Evolutionary conservation across 2,329 filamentous ascomycete species (phyloP).

Genomic region (Lecanicillium sp.): DNA sequence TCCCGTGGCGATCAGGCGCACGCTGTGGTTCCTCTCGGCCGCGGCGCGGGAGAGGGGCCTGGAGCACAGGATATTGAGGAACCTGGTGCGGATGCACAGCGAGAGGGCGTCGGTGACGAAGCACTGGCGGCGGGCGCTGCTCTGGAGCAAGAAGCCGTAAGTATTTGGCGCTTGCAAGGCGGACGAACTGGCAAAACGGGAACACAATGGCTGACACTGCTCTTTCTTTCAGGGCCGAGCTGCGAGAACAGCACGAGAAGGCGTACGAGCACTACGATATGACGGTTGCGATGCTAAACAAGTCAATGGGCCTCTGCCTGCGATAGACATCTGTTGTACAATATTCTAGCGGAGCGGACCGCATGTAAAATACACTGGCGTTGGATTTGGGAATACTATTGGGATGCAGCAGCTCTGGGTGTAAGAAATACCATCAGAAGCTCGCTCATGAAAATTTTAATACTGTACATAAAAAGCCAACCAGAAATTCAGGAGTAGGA

Average conservation of each 20-base stretch:
- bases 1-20: constrained; percentile 51
- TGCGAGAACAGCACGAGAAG: constrained; percentile 20
- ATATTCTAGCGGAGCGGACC: neutral
- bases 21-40: constrained; percentile 62
- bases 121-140: constrained; percentile 19
- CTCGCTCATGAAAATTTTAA: neutral
- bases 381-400: neutral
- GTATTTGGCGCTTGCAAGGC: constrained; percentile 14
- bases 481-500: neutral
- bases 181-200: neutral
- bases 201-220: neutral
- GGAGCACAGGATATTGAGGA: constrained; percentile 68
- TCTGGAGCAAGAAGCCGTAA: constrained; percentile 22
- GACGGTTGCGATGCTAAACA: constrained; percentile 68
- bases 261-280: constrained; percentile 59
- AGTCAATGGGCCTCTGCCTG: constrained; percentile 62
- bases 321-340: constrained; percentile 30
- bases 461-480: neutral
- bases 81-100: constrained; percentile 43
- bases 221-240: constrained; percentile 15
- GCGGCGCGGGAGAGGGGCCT: constrained; percentile 58
- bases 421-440: neutral
- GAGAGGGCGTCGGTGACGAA: constrained; percentile 14
- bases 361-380: neutral
- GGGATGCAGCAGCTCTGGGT: neutral